Base-by-base conservation (phyloP, 2,329 filamentous ascomycete species). In the Cladobotryum protrusum region DNA sequence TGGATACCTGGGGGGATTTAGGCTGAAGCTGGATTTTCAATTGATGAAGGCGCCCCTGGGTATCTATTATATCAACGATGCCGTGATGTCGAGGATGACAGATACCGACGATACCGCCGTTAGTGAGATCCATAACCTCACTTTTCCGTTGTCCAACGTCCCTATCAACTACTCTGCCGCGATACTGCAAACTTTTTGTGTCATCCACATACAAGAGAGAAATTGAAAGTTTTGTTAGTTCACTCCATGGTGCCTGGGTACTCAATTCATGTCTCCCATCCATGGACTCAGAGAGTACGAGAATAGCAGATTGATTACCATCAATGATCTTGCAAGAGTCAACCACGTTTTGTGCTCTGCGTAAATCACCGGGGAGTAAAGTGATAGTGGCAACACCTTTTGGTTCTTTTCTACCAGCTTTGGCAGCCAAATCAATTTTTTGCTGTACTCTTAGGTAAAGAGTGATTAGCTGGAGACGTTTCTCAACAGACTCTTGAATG, bases 171-270 rank as follows among this genome's bases (percentile, higher is more conserved):
- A 70, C 69, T 40, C 76, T 75, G 15, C 76, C 74, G 43, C 72
- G 67, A 53, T 79, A 80, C 47, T 81, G 79, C 35, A 87, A 69
- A 50, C 75, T 79, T 58, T 79, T 76, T 20, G 77, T 72, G 55
- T 86, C 81, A 50, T 83, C 76, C 18, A 82, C 64, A 52, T 76
- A 75, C 17, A 89, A 69, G 24, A 75, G 58, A 2, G 86, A 83
- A 2, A 89, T 67, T 0, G 76, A 71, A n/a, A 90, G 69, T 40
- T 81, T 82, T n/a, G 83, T 81, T 12, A 86, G 73, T 47, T 78
- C 77, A 50, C 84, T 83, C 87, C 87, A 91, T 1, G 86, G 86
- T 5, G 85, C 85, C 64, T 90, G 86, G 9, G 88, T 70, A 56
- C 83, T 87, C 14, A 92, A 67, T 59, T 86, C 81, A 43, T 81